Evolutionary conservation across 2,329 filamentous ascomycete genomes (phyloP).

Genomic region (Alternaria angustiovoidea): DNA sequence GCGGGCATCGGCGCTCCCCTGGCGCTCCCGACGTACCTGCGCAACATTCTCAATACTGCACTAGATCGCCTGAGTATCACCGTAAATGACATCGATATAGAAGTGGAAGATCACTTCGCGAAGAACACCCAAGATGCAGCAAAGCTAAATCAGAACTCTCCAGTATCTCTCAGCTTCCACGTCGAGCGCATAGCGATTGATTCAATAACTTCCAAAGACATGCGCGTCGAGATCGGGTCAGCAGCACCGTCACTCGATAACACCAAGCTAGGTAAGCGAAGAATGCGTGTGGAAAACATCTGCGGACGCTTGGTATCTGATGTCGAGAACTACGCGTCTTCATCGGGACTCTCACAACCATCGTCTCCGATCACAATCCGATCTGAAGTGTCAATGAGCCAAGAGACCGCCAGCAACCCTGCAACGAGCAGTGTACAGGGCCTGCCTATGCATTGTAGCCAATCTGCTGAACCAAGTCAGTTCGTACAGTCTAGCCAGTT

Average conservation of each 20-base stretch:
- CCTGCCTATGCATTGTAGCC: neutral
- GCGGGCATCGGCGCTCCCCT: slow-evolving; percentile 75
- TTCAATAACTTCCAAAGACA: slow-evolving; percentile 58
- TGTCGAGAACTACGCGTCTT: slow-evolving; percentile 68
- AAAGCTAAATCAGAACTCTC: slow-evolving; percentile 55
- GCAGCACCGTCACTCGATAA: slow-evolving; percentile 15
- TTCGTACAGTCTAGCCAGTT: neutral
- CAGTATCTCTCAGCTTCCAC: slow-evolving; percentile 70
- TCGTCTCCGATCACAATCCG: slow-evolving; percentile 64
- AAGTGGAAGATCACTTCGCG: slow-evolving; percentile 65
- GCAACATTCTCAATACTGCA: slow-evolving; percentile 76
- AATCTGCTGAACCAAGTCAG: neutral
- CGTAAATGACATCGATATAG: slow-evolving; percentile 71
- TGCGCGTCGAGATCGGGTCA: slow-evolving; percentile 33
- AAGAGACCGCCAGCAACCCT: slow-evolving; percentile 27
- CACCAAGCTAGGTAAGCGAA: slow-evolving; percentile 70
- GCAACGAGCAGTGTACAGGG: slow-evolving; percentile 20
- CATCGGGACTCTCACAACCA: slow-evolving; percentile 66
- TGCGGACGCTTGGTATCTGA: slow-evolving; percentile 73
- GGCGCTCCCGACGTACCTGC: slow-evolving; percentile 73
- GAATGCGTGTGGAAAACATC: slow-evolving; percentile 69
- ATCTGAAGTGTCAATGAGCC: slow-evolving; percentile 48
- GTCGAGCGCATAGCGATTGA: slow-evolving; percentile 72
- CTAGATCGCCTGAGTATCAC: slow-evolving; percentile 73
- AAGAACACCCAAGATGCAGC: slow-evolving; percentile 63